Evolutionary conservation across 495 filamentous ascomycete species (phyloP), one percentile per base, ranked within the genome.

Genomic region (Neurospora sp.): DNA sequence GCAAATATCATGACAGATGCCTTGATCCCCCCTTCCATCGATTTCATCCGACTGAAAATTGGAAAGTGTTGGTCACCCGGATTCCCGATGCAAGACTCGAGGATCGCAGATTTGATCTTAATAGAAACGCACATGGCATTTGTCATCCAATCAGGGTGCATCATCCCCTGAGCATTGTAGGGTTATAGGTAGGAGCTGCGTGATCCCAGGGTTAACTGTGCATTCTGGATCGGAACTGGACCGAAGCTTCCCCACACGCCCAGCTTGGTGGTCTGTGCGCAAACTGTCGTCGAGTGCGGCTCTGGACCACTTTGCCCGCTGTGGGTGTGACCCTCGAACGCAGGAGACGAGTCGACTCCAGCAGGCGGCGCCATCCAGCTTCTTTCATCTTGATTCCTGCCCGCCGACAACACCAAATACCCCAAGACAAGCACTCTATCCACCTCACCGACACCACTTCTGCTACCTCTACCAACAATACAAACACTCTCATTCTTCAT

Each of bases 271-370:
- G 53, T 35, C 27, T 37, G 53, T 65, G 53, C 53, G 27, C 27
- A 35, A 18, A 61, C 12, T 18, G 2, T 22, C 45, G 20, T 31
- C 22, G 53, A 27, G 53, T 65, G 53, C 53, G 53, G 53, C 53
- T 65, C 53, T 65, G 53, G 27, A 65, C 53, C 53, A 14, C 53
- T 65, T 27, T 61, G 53, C 22, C 53, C 53, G 53, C 53, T 61
- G 53, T 61, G 53, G 53, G 53, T 65, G 53, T 65, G 53, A 65
- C 53, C 53, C 53, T 65, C 27, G 53, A 65, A 65, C 53, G 53
- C 53, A 61, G 53, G 53, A 65, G 53, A 65, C 53, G 53, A 65
- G 53, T 35, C 53, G 22, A 65, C 27, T 65, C 53, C 53, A 65
- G 53, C 53, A 61, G 53, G 53, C 53, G 53, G 53, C 53, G 53